Percentiles rank a stretch among this genome's conserved stretches.
Conservation (phyloP, 2,329 filamentous ascomycete species). For the Diaporthe sp. region DNA sequence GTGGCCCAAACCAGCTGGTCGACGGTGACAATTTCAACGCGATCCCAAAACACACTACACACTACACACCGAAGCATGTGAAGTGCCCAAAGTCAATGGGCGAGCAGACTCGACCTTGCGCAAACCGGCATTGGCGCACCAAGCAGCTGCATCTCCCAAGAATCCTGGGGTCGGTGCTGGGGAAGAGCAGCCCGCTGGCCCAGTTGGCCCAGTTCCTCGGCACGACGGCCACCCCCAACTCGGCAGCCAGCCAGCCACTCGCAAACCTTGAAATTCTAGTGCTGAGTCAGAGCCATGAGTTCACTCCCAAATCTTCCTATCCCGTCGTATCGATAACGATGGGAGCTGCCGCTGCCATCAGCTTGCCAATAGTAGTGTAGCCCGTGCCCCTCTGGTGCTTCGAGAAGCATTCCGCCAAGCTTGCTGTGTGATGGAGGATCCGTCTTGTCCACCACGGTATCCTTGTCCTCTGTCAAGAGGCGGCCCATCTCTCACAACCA, state of each 20-base stretch:
- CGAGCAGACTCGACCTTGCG: slow-evolving; percentile 14
- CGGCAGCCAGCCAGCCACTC: background rate
- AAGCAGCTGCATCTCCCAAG: slow-evolving; percentile 10
- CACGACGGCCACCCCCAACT: background rate
- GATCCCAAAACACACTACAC: no score
- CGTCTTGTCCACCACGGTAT: background rate
- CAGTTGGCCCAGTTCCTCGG: background rate
- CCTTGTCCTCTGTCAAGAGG: background rate
- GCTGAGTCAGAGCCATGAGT: slow-evolving; percentile 15
- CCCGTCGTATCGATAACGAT: slow-evolving; percentile 5
- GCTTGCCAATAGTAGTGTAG: no score
- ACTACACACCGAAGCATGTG: slow-evolving; percentile 4
- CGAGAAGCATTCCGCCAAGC: slow-evolving; percentile 12
- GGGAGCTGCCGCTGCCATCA: background rate
- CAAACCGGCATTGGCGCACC: slow-evolving; percentile 17
- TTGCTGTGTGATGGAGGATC: background rate
- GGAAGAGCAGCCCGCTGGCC: background rate
- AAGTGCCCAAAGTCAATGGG: slow-evolving; percentile 21
- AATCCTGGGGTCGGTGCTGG: background rate
- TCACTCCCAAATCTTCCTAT: background rate
- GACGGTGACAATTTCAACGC: background rate
- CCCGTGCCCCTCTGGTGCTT: background rate
- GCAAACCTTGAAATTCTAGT: slow-evolving; percentile 1
- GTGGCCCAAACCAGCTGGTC: background rate
- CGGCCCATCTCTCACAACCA: background rate